These are phyloP conservation scores for Nigrospora sphaerica DNA, from an alignment of 2,329 filamentous ascomycete species.

Conservation along the genomic window DNA sequence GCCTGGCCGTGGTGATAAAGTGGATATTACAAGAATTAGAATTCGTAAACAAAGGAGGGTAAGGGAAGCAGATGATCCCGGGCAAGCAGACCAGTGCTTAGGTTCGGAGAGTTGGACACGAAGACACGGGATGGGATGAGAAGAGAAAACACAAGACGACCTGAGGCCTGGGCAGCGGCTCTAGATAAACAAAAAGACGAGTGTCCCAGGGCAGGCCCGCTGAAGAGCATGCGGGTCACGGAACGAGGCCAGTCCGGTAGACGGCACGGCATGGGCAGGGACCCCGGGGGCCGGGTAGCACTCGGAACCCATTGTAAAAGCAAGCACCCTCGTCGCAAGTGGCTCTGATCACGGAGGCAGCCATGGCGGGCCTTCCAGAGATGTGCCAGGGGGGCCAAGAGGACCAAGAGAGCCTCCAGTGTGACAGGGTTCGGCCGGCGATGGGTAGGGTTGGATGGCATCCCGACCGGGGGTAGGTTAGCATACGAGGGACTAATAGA, in stretches of 20 bases:
- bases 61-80: conserved; percentile 26
- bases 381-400: too few relatives aligned
- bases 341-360: too few relatives aligned
- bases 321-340: too few relatives aligned
- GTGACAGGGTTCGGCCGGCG: too few relatives aligned
- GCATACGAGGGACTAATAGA: too few relatives aligned
- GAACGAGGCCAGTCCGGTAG: conserved; percentile 21
- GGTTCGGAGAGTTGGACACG: conserved; percentile 19
- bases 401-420: too few relatives aligned
- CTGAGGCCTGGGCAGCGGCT: conserved; percentile 17
- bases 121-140: conserved; percentile 22
- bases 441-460: too few relatives aligned
- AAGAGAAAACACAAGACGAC: conserved; percentile 18
- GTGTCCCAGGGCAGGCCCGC: conserved; percentile 5
- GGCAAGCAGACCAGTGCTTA: conserved; percentile 46
- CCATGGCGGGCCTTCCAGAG: too few relatives aligned
- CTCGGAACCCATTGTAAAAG: too few relatives aligned
- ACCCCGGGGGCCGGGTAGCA: too few relatives aligned
- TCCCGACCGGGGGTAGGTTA: too few relatives aligned
- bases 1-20: conserved; percentile 29
- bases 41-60: conserved; percentile 21
- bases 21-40: conserved; percentile 27
- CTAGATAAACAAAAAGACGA: conserved; percentile 18
- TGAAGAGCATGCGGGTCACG: conserved; percentile 17
- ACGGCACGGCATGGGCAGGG: conserved; percentile 5